Base-by-base conservation (phyloP, 2,329 filamentous ascomycete species). In the Claviceps sp. region DNA sequence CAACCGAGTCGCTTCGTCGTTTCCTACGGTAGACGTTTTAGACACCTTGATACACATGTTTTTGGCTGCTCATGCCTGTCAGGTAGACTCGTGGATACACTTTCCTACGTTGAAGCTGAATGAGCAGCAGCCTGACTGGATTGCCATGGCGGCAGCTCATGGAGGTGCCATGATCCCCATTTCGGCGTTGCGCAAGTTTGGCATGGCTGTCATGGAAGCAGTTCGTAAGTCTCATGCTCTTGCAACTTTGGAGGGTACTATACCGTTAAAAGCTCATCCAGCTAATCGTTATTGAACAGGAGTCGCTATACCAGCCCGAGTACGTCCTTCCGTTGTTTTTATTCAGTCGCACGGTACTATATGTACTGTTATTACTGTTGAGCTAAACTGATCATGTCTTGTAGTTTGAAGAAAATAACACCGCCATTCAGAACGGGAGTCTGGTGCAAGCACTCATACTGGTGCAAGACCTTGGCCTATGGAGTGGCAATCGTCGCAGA, bases 41-140 rank as follows among this genome's bases (percentile, higher is more conserved):
- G 80, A 84, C 57, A 78, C 74, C 9, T 68, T 84, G 51, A 70
- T 82, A 13, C 77, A 83, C 53, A 75, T 78, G 54, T 84, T 78
- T 54, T 65, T 83, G 20, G 75, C 77, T 1, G 71, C 72, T 1
- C 77, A 82, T 44, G 67, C 71, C 26, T 74, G 79, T 46, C 72
- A 80, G 53, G 71, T 80, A 0, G 78, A 77, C 46, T 70, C 72
- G 45, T 84, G 75, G 70, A 75, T 86, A 52, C 82, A 85, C 62
- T 73, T 79, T 45, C 74, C 78, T 1, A 79, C 78, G 0, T 76
- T 85, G 40, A 72, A 70, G 1, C 69, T 81, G 7, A 77, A 77
- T 17, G 67, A 69, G 2, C 71, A 78, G 52, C 72, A 72, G 54
- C 75, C 80, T 0, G 79, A 83, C 56, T 77, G 82, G 63, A 67